phyloP scores from a whole-genome alignment of 768 basidiomycete species.

The Pisolithus albus region DNA sequence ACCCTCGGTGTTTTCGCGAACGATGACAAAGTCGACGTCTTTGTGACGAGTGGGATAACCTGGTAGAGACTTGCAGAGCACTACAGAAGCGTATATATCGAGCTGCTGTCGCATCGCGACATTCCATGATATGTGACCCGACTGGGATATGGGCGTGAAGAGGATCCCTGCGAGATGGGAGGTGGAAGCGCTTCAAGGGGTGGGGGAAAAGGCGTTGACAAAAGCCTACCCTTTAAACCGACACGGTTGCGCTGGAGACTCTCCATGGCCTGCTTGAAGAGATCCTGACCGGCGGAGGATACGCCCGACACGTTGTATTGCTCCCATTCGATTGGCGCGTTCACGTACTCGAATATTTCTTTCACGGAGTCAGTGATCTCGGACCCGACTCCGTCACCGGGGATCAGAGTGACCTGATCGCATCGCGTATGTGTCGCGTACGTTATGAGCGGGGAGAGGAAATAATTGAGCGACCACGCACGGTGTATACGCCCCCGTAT shows the following conservation, averaged over 20 bases:
- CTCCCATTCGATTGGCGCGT: conserved; percentile 99
- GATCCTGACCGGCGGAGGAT: conserved; percentile 87
- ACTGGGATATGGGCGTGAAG: conserved; percentile 94
- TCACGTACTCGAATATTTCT: conserved; percentile 95
- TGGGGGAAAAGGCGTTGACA: neutral
- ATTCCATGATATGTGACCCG: conserved; percentile 98
- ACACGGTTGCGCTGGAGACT: conserved; percentile 96
- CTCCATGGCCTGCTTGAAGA: conserved; percentile 98
- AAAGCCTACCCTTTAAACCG: conserved; percentile 82
- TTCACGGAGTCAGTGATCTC: conserved; percentile 99
- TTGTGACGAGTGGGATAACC: conserved; percentile 94
- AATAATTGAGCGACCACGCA: conserved; percentile 30
- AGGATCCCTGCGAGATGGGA: conserved; percentile 67
- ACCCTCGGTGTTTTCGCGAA: conserved; percentile 99
- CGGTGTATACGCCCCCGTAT: conserved; percentile 90
- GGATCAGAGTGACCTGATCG: conserved; percentile 86
- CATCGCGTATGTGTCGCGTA: neutral
- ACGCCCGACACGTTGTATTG: conserved; percentile 97
- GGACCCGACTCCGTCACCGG: conserved; percentile 94
- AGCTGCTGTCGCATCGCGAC: conserved; percentile 99
- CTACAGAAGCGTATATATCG: conserved; percentile 98
- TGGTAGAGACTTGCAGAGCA: conserved; percentile 95
- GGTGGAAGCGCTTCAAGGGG: conserved; percentile 2
- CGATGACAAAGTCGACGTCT: conserved; percentile 98
- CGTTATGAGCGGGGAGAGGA: conserved; percentile 1